phyloP scores from a whole-genome alignment of 164 flowering plant genomes.

The Sextonia rubra region DNA sequence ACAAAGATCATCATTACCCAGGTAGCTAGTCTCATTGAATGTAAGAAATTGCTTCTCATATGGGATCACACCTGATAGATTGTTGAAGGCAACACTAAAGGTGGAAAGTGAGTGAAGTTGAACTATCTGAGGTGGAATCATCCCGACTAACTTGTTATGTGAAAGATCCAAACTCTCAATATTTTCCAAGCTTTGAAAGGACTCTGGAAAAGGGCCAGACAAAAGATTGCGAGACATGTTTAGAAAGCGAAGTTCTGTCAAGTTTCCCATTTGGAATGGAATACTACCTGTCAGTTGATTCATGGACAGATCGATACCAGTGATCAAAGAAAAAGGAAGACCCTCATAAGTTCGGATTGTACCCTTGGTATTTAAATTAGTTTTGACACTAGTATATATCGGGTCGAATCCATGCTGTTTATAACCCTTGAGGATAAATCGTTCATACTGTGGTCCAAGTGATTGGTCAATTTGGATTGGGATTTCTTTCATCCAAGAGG shows the following conservation, averaged over 20 bases:
- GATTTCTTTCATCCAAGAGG: not conserved
- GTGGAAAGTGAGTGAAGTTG: not conserved
- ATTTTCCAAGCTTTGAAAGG: not conserved
- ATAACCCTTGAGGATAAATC: too few species aligned
- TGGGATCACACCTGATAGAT: not conserved
- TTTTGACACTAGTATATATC: not conserved
- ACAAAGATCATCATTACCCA: slow-evolving; percentile 2
- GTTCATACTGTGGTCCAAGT: too few species aligned
- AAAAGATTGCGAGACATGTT: slow-evolving; percentile 5
- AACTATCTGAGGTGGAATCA: not conserved
- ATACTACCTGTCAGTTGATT: slow-evolving; percentile 4
- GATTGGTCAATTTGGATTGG: not conserved
- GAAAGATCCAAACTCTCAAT: slow-evolving; percentile 8
- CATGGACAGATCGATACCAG: slow-evolving; percentile 6
- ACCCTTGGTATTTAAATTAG: not conserved
- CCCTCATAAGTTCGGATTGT: not conserved
- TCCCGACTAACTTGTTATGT: not conserved
- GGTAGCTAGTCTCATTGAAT: slow-evolving; percentile 1
- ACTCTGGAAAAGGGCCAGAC: not conserved
- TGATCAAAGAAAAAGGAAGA: not conserved
- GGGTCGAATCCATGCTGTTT: rapidly evolving
- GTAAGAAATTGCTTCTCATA: not conserved
- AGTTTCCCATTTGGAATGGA: slow-evolving; percentile 1
- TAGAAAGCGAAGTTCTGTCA: not conserved
- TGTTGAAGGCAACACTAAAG: slow-evolving; percentile 7